Base-by-base conservation (phyloP, 257 asterid species). In the Capsicum baccatum region DNA sequence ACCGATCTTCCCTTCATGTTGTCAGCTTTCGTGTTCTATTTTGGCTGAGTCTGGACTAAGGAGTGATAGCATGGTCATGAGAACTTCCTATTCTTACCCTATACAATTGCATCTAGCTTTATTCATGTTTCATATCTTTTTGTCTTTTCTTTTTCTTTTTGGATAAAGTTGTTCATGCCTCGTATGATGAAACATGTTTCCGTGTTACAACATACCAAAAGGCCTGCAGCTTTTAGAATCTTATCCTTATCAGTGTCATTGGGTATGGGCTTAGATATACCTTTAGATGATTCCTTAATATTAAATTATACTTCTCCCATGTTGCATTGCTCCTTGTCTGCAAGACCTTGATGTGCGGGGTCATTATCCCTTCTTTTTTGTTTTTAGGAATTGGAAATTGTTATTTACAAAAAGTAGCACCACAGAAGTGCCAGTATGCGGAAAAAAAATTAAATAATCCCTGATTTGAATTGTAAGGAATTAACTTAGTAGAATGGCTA, bases 231-330 rank as follows among this genome's bases (percentile, higher is more conserved):
- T 47, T 10, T 83, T 81, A 85, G 86, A 85, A 85, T 86, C 92
- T 91, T 90, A 91, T 89, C 95, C 8, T 78, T 11, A 76, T 87
- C 87, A 83, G n/a, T 87, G 83, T 70, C 90, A 87, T 80, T 21
- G 66, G 88, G 91, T 90, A 91, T 91, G 98, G 94, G 94, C 85
- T 70, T 93, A 89, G 91, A 86, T 93, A 85, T 54, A 83, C 83
- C 86, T 87, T 85, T 64, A 89, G 83, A 63, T 89, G 90, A 83
- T 76, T 69, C 82, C 62, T 26, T 81, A 67, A 57, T 82, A 81
- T 84, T 80, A 47, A 57, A 59, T 80, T 85, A 84, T 78, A 44
- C 56, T 79, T 63, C 79, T 26, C 81, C 90, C 86, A 84, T 86
- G 85, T 64, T 83, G 55, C 83, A 85, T 79, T 88, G 63, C n/a